These are phyloP conservation scores for Scheffersomyces parashehatae DNA, from an alignment of 1,139 yeast species.

Conservation along the genomic window DNA sequence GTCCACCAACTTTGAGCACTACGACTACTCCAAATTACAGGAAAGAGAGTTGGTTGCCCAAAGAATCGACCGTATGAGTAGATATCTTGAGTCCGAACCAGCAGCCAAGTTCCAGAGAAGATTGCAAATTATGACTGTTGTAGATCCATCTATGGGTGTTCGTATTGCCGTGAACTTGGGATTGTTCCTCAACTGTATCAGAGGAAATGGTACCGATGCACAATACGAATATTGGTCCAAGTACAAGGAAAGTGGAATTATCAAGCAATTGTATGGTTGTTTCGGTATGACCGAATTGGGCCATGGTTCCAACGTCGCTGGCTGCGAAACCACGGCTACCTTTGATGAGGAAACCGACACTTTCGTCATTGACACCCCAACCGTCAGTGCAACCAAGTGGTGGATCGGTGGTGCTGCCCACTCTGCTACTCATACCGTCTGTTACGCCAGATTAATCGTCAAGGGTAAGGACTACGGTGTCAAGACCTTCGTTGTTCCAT, in stretches of 20 bases:
- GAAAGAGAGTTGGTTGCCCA: conserved; percentile 54
- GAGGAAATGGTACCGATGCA: conserved; percentile 68
- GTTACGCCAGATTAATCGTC: conserved; percentile 79
- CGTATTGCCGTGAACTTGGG: conserved; percentile 66
- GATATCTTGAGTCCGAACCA: conserved; percentile 50
- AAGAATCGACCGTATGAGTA: conserved; percentile 38
- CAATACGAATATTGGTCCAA: conserved; percentile 73
- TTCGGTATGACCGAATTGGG: conserved; percentile 94
- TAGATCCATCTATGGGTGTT: conserved; percentile 59
- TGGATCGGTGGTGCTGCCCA: conserved; percentile 99
- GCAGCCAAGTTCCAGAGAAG: conserved; percentile 40
- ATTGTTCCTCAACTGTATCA: conserved; percentile 65
- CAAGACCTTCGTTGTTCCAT: conserved; percentile 85
- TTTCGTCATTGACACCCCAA: conserved; percentile 81
- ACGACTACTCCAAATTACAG: conserved; percentile 52
- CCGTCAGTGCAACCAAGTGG: conserved; percentile 92
- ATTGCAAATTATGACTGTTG: conserved; percentile 51
- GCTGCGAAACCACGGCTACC: conserved; percentile 87
- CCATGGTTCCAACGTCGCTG: conserved; percentile 93
- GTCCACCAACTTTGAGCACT: conserved; percentile 49
- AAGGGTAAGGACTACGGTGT: conserved; percentile 87
- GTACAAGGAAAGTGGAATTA: conserved; percentile 65
- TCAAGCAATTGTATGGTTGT: conserved; percentile 80
- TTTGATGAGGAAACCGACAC: conserved; percentile 66
- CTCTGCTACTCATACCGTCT: conserved; percentile 81